Conservation (phyloP, 352 stramenopile genomes). For the Achlya hypogyna region DNA sequence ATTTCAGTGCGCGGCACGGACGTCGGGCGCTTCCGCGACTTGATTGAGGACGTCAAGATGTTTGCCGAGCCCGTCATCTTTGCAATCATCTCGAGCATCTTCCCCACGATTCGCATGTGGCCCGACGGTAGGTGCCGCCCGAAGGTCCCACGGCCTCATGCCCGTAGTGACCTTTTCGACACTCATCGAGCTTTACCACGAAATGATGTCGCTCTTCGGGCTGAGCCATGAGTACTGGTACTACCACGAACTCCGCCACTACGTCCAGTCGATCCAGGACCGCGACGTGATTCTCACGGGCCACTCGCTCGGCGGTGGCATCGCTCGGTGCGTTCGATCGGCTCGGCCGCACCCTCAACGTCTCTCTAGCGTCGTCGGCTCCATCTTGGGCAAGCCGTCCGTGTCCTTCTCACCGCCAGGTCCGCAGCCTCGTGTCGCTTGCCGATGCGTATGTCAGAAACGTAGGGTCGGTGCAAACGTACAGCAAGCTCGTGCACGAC, state of each 20-base stretch:
- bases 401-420: conserved; percentile 79
- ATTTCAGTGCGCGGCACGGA: conserved; percentile 84
- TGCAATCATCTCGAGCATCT: conserved; percentile 78
- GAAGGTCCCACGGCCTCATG: not conserved
- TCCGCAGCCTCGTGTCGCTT: not conserved
- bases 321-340: conserved; percentile 35
- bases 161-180: conserved; percentile 65
- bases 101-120: conserved; percentile 88
- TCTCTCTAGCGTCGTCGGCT: conserved; percentile 43
- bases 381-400: conserved; percentile 60
- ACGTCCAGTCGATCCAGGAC: conserved; percentile 66
- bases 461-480: conserved; percentile 75
- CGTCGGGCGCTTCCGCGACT: conserved; percentile 84
- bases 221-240: conserved; percentile 83
- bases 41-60: conserved; percentile 89
- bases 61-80: conserved; percentile 86
- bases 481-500: conserved; percentile 80
- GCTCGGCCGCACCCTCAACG: not conserved
- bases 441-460: not conserved
- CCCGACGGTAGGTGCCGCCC: conserved; percentile 36
- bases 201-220: conserved; percentile 80
- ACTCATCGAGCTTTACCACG: conserved; percentile 78
- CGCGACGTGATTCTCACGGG: conserved; percentile 79
- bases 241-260: conserved; percentile 78
- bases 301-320: conserved; percentile 82